Conservation (phyloP, 768 basidiomycete genomes). For the Pisolithus sp. region DNA sequence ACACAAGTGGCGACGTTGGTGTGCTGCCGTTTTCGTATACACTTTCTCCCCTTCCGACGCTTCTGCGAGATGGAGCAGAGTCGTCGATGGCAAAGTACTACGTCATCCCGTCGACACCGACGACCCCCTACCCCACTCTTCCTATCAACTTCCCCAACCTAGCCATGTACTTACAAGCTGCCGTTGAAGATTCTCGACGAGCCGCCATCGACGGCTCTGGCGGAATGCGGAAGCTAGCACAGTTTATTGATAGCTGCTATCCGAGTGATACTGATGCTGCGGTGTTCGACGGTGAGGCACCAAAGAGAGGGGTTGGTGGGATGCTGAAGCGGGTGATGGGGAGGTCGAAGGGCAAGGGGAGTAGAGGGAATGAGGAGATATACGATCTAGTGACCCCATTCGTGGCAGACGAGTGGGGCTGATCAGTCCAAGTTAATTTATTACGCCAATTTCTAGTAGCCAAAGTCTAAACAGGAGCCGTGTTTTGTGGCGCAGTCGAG, state of each 20-base stretch:
- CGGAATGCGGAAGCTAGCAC: slow-evolving; percentile 61
- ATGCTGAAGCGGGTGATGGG: slow-evolving; percentile 59
- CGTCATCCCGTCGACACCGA: slow-evolving; percentile 55
- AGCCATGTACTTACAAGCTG: slow-evolving; percentile 68
- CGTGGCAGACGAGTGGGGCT: slow-evolving; percentile 70
- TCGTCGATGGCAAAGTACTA: slow-evolving; percentile 61
- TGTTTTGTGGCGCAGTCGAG: background rate
- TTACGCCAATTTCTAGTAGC: background rate
- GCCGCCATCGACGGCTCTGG: slow-evolving; percentile 53
- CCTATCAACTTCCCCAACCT: slow-evolving; percentile 73
- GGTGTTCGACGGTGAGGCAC: slow-evolving; percentile 29
- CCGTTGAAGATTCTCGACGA: slow-evolving; percentile 60
- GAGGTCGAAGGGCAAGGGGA: slow-evolving; percentile 39
- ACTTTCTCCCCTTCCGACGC: slow-evolving; percentile 49
- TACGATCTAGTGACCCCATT: slow-evolving; percentile 82
- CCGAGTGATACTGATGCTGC: slow-evolving; percentile 35
- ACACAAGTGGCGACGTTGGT: slow-evolving; percentile 53
- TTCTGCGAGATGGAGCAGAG: slow-evolving; percentile 61
- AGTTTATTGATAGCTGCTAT: slow-evolving; percentile 63
- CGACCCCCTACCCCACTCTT: slow-evolving; percentile 60
- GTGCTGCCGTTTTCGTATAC: slow-evolving; percentile 69
- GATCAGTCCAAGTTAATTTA: slow-evolving; percentile 9
- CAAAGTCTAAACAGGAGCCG: background rate
- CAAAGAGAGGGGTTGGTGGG: slow-evolving; percentile 40
- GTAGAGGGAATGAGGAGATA: slow-evolving; percentile 67